phyloP scores from a whole-genome alignment of 805 yeast genomes.

The Starmerella geochares region DNA sequence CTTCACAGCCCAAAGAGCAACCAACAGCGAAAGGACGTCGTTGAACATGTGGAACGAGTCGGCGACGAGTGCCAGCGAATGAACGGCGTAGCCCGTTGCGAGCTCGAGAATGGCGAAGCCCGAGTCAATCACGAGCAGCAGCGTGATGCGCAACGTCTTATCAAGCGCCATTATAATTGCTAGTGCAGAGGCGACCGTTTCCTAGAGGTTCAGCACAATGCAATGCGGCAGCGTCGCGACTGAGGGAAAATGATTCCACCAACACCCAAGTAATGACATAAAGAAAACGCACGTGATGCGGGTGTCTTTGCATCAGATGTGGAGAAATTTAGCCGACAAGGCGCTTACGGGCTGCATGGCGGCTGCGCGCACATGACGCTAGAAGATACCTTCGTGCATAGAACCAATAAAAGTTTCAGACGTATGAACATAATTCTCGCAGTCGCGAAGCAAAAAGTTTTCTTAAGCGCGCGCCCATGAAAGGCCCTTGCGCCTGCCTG shows the following conservation, averaged over 20 bases:
- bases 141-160: slow-evolving; percentile 61
- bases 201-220: neutral
- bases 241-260: too few relatives aligned
- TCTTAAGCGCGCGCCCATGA: too few relatives aligned
- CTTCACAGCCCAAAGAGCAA: slow-evolving; percentile 93
- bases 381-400: neutral
- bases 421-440: too few relatives aligned
- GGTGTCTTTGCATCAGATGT: too few relatives aligned
- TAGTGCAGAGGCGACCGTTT: neutral
- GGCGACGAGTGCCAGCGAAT: slow-evolving; percentile 87
- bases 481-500: too few relatives aligned
- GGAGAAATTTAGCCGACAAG: neutral
- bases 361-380: neutral
- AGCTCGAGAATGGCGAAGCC: slow-evolving; percentile 77
- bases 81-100: slow-evolving; percentile 68
- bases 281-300: too few relatives aligned
- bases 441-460: too few relatives aligned
- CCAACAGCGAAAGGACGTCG: slow-evolving; percentile 77
- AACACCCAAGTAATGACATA: too few relatives aligned
- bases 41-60: slow-evolving; percentile 97
- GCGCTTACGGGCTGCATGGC: too few relatives aligned
- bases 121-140: slow-evolving; percentile 67
- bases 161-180: slow-evolving; percentile 23
- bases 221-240: neutral
- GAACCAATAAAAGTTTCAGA: too few relatives aligned